Evolutionary conservation across 768 basidiomycete genomes (phyloP), one percentile per base, ranked within the genome.

Genomic region (Russula sp.): DNA sequence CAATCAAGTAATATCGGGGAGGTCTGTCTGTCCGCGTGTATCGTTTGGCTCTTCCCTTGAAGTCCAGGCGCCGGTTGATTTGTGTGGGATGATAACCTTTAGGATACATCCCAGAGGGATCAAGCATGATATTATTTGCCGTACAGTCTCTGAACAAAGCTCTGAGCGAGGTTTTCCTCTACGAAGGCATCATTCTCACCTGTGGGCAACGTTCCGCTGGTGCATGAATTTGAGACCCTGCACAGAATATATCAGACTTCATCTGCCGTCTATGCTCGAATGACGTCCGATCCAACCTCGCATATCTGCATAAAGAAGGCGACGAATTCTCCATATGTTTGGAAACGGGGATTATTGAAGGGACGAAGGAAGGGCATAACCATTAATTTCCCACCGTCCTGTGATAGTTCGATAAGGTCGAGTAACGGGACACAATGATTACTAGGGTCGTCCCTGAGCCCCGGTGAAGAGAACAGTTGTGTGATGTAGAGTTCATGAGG

Each of bases 1-100:
- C 73, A 16, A 72, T 74, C 3, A 73, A 57, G 54, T 67, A 71
- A 48, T 74, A 74, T 16, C 65, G 65, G 1, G 70, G 68, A 40
- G 65, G 67, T 9, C 53, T 58, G 20, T 69, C 50, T 2, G 73
- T 74, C 7, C 73, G 68, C 20, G 70, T 56, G 16, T 51, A 52
- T 27, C 66, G 55, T 45, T 68, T 68, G 40, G 61, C 55, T n/a
- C 16, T n/a, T 47, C 61, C 18, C 32, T 62, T 55, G 9, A 56
- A 62, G 35, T 62, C 31, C 8, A 18, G 18, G 39, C 27, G 55
- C 44, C 61, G 54, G 22, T 65, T 18, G 13, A 53, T 49, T 39
- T 39, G 39, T 14, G 37, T 22, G 1, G 55, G 61, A n/a, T 65
- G 64, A 22, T 62, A 51, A 10, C 59, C 49, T 1, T 56, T 32